These are phyloP conservation scores for Leccinum angustisporum DNA, from an alignment of 1,284 basidiomycete species.

Conservation along the genomic window DNA sequence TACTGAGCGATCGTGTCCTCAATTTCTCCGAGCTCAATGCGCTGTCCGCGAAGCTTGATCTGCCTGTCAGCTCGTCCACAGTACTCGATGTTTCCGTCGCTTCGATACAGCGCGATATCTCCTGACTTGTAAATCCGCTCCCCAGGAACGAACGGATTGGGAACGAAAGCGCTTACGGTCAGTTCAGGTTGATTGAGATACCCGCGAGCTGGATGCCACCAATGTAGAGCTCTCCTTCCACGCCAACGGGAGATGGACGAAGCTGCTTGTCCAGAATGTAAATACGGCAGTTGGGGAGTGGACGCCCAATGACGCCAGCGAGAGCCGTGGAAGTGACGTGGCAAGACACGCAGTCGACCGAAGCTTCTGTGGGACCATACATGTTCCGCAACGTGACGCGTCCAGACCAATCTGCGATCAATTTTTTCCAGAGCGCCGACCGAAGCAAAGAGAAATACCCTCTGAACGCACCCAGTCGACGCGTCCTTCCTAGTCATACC, in stretches of 20 bases:
- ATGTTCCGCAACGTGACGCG: conserved; percentile 32
- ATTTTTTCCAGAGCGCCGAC: conserved; percentile 25
- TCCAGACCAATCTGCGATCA: conserved; percentile 31
- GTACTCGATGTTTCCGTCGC: conserved; percentile 32
- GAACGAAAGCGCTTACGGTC: conserved; percentile 25
- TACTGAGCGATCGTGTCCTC: conserved; percentile 32
- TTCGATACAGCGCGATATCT: conserved; percentile 30
- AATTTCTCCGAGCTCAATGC: conserved; percentile 33
- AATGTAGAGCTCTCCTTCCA: conserved; percentile 34
- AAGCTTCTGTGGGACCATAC: conserved; percentile 38
- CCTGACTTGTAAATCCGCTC: conserved; percentile 32
- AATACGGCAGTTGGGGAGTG: conserved; percentile 33
- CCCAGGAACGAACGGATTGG: conserved; percentile 28
- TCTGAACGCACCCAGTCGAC: no score
- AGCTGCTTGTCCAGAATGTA: conserved; percentile 36
- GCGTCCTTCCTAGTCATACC: no score
- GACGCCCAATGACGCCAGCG: conserved; percentile 32
- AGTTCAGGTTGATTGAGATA: conserved; percentile 33
- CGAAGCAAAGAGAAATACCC: no score
- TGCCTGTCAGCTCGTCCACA: conserved; percentile 29
- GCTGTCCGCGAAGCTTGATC: conserved; percentile 30
- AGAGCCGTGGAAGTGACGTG: conserved; percentile 24
- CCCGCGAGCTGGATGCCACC: conserved; percentile 29
- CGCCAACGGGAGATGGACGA: conserved; percentile 30
- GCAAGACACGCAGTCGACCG: conserved; percentile 33